Evolutionary conservation across 2,329 filamentous ascomycete species (phyloP), one percentile per base, ranked within the genome.

Genomic region (Drechslerella coelobrocha): DNA sequence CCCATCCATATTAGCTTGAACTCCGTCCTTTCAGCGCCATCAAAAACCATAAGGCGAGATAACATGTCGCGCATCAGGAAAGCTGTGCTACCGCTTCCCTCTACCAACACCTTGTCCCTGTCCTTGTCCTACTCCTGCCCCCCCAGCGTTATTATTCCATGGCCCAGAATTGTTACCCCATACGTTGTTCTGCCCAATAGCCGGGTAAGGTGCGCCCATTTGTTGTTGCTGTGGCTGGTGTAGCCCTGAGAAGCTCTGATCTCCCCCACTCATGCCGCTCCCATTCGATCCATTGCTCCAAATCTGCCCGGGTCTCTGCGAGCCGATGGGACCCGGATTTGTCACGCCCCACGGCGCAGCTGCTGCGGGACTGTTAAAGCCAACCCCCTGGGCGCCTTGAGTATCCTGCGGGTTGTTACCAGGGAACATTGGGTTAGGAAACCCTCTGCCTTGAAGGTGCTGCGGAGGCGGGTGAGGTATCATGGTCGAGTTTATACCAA

Each of bases 351-450:
- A 69, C 37, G 65, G 65, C 12, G 65, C 65, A 9, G 65, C 57
- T 21, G 65, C 65, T 19, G 65, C 65, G 34, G 65, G 65, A 54
- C 65, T 69, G 60, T 69, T 69, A 19, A 69, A 69, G 29, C 65
- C 65, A 19, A 31, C 65, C 14, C 45, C 29, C 31, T 62, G 65
- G 23, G 43, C 57, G n/a, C 59, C 57, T 17, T 69, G 65, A 10
- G 24, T 21, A 12, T 61, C 57, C 26, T 54, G 51, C n/a, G 31
- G 56, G 8, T 52, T 52, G 37, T 57, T 61, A 37, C 29, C 50
- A 50, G 57, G 19, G 21, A 52, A 69, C 65, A 69, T 62, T 31
- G 57, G 65, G n/a, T 27, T 55, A 1, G 52, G 52, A 26, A 69
- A 69, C 1, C 51, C 56, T 26, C 57, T 56, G 17, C 65, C 65